Base-by-base conservation (phyloP, 2,329 filamentous ascomycete species). In the Colletotrichum orchidophilum region DNA sequence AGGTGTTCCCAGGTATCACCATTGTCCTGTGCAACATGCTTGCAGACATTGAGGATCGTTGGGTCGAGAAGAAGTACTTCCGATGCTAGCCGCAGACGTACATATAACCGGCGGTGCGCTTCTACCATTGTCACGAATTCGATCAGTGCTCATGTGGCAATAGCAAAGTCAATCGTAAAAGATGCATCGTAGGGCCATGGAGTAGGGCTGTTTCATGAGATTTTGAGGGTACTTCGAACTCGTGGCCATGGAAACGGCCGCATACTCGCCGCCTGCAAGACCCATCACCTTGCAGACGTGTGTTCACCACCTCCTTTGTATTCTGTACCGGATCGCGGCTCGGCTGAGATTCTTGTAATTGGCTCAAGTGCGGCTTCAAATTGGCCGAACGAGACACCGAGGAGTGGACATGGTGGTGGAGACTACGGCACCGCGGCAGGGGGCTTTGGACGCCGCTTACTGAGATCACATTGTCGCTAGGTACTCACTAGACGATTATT, bases 51-150 rank as follows among this genome's bases (percentile, higher is more conserved):
- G 94, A 98, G 81, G 90, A 93, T 75, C 88, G 95, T 73, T 98
- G 95, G 95, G 90, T 98, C 57, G 96, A 98, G 84, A 91, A 90
- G 79, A 91, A 91, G 77, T 98, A 98, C 81, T 92, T 97, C 80
- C 91, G 95, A n/a, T 97, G 95, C 81, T 97, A 71, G 65, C 31
- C 13, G 13, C n/a, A 26, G 33, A 24, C 52, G 52, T 52, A 15
- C 12, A 8, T 39, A 15, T 26, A 29, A 11, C 26, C 42, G 26
- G 24, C 24, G 33, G n/a, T 57, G 15, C 46, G 35, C 18, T 8
- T 21, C 24, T 29, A 18, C 59, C 13, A 13, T 21, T 42, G 24
- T 35, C 46, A 24, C 54, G 50, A 26, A 49, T 33, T 11, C 26
- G 52, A 63, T n/a, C 21, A 65, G 21, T 24, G 11, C 13, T 12